Conservation (phyloP, 169 alveolate species). For the Theileria sp. region DNA sequence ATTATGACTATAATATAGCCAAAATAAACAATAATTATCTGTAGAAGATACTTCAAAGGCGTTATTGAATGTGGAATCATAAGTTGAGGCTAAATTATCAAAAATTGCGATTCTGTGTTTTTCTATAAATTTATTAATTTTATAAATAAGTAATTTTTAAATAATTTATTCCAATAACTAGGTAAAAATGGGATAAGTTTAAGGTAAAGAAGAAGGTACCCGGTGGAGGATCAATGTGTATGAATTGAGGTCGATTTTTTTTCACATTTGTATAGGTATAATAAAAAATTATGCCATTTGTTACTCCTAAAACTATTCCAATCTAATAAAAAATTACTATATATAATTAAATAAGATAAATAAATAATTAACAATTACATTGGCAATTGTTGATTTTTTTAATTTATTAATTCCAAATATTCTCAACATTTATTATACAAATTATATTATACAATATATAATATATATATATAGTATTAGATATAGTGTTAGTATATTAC, state of each 20-base stretch:
- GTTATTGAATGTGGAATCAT: conserved; percentile 31
- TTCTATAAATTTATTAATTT: conserved; percentile 32
- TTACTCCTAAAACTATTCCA: conserved; percentile 21
- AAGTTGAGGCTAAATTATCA: conserved; percentile 51
- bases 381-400: not conserved
- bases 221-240: conserved; percentile 37
- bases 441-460: too few relatives aligned
- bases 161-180: not conserved
- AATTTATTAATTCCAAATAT: not conserved
- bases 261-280: conserved; percentile 17
- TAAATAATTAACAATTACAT: not conserved
- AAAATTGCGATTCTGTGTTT: conserved; percentile 52
- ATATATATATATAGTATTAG: not conserved
- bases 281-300: conserved; percentile 31
- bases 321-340: conserved; percentile 14
- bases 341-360: not conserved
- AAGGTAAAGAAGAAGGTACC: conserved; percentile 3
- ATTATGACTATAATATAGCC: not conserved
- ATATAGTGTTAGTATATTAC: not conserved
- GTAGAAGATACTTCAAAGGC: conserved; percentile 18
- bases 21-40: not conserved
- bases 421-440: not conserved
- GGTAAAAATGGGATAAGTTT: not conserved
- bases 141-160: too few relatives aligned
- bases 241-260: conserved; percentile 37